phyloP scores from a whole-genome alignment of 139 green algal species.

The Mychonastes homosphaera region DNA sequence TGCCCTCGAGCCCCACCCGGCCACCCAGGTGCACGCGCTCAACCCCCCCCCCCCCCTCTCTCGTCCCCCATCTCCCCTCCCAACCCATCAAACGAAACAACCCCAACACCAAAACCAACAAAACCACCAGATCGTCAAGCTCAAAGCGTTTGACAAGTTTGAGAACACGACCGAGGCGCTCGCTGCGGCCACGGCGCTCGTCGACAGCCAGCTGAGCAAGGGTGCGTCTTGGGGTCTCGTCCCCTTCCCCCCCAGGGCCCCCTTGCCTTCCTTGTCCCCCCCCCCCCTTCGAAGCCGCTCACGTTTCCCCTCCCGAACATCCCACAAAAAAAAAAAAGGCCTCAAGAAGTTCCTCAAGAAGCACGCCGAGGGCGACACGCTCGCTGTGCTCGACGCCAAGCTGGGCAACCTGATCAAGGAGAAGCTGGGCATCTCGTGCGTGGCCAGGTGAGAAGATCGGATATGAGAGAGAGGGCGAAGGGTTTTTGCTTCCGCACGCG shows the following conservation, averaged over 20 bases:
- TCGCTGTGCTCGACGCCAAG: slow-evolving; percentile 93
- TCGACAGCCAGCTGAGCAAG: slow-evolving; percentile 95
- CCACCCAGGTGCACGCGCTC: background rate
- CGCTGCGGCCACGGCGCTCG: slow-evolving; percentile 76
- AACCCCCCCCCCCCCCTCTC: background rate
- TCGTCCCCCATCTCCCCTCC: no score
- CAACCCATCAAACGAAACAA: no score
- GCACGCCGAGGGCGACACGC: slow-evolving; percentile 71
- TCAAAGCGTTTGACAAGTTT: slow-evolving; percentile 97
- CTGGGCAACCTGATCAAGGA: slow-evolving; percentile 95
- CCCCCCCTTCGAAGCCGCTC: background rate
- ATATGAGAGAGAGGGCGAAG: no score
- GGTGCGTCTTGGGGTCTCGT: slow-evolving; percentile 31
- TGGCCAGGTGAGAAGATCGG: slow-evolving; percentile 72
- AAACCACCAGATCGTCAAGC: slow-evolving; percentile 85
- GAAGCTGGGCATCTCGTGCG: slow-evolving; percentile 91
- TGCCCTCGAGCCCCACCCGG: background rate
- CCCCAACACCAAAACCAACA: no score
- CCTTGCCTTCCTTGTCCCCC: background rate
- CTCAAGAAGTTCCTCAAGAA: slow-evolving; percentile 99
- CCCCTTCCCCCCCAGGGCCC: no score
- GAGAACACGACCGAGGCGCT: slow-evolving; percentile 95
- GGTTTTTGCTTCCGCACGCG: no score
- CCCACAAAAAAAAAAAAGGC: no score
- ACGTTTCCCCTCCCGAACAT: background rate